These are phyloP conservation scores for Leptosphaerulina australis DNA, from an alignment of 2,329 filamentous ascomycete genomes.

Conservation along the genomic window DNA sequence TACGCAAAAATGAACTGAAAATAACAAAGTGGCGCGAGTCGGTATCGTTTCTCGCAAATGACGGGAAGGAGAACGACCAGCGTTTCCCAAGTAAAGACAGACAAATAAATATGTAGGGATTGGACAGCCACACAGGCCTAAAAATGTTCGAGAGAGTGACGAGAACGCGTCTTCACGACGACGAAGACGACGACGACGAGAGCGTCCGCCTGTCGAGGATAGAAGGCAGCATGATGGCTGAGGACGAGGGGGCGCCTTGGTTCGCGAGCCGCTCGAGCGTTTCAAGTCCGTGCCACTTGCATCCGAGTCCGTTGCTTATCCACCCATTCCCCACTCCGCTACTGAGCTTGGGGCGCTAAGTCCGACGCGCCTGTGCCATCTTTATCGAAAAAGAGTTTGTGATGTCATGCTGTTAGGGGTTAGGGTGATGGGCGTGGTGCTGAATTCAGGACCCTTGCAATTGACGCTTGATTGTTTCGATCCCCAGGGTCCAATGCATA, in stretches of 20 bases:
- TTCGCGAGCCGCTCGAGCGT: conserved; percentile 17
- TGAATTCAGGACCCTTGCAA: conserved; percentile 9
- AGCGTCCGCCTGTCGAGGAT: conserved; percentile 36
- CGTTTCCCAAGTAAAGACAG: conserved; percentile 13
- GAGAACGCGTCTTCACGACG: conserved; percentile 33
- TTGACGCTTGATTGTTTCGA: conserved; percentile 1
- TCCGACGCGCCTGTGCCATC: conserved; percentile 10
- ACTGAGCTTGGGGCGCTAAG: conserved; percentile 12
- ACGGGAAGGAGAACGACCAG: conserved; percentile 14
- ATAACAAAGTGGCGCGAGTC: conserved; percentile 11
- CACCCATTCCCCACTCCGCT: conserved; percentile 13
- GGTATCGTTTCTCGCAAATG: conserved; percentile 9
- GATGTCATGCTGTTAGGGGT: conserved; percentile 18
- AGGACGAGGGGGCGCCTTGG: conserved; percentile 13
- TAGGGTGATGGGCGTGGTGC: conserved; percentile 4
- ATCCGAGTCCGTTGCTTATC: conserved; percentile 17
- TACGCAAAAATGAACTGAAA: neutral
- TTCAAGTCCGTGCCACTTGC: conserved; percentile 21
- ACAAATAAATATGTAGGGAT: conserved; percentile 23
- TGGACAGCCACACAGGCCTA: conserved; percentile 39
- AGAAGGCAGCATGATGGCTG: conserved; percentile 22
- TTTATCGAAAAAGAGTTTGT: conserved; percentile 14
- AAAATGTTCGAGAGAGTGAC: conserved; percentile 42
- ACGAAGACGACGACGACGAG: conserved; percentile 38
- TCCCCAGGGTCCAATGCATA: conserved; percentile 2